These are phyloP conservation scores for Talaromyces sp. DNA, from an alignment of 2,329 filamentous ascomycete genomes.

Conservation along the genomic window DNA sequence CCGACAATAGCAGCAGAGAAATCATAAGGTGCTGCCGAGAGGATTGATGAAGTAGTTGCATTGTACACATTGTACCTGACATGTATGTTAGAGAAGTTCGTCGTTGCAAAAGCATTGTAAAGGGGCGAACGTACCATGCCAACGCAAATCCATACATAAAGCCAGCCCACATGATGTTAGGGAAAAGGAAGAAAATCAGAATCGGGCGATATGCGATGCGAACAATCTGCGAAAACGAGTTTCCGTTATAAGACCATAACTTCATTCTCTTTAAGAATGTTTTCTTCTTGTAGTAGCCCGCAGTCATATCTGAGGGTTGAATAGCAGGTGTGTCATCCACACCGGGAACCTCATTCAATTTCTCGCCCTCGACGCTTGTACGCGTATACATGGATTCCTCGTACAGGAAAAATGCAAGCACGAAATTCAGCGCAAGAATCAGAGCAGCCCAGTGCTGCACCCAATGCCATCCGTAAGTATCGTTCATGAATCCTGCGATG, in stretches of 20 bases:
- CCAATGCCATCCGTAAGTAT: constrained; percentile 53
- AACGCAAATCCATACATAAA: constrained; percentile 32
- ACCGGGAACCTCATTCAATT: constrained; percentile 24
- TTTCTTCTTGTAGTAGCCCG: constrained; percentile 12
- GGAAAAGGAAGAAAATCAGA: constrained; percentile 31
- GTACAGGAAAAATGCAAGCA: constrained; percentile 59
- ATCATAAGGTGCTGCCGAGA: constrained; percentile 30
- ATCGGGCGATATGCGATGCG: constrained; percentile 28
- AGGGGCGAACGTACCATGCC: constrained; percentile 16
- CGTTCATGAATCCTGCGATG: constrained; percentile 51
- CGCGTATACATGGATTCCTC: constrained; percentile 60
- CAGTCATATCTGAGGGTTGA: neutral
- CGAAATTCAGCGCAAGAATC: constrained; percentile 48
- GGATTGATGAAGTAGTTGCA: constrained; percentile 31
- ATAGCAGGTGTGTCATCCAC: constrained; percentile 16
- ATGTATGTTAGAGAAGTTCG: neutral
- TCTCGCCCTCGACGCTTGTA: constrained; percentile 31
- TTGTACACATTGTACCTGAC: constrained; percentile 36
- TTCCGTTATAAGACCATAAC: constrained; percentile 28
- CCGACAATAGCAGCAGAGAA: constrained; percentile 30
- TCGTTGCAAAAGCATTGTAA: neutral
- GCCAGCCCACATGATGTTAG: constrained; percentile 28
- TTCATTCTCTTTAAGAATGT: constrained; percentile 28
- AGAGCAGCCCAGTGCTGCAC: constrained; percentile 57
- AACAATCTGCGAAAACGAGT: constrained; percentile 23